Conservation (phyloP, 179 eudicot species). For the Heliamphora pulchella region DNA sequence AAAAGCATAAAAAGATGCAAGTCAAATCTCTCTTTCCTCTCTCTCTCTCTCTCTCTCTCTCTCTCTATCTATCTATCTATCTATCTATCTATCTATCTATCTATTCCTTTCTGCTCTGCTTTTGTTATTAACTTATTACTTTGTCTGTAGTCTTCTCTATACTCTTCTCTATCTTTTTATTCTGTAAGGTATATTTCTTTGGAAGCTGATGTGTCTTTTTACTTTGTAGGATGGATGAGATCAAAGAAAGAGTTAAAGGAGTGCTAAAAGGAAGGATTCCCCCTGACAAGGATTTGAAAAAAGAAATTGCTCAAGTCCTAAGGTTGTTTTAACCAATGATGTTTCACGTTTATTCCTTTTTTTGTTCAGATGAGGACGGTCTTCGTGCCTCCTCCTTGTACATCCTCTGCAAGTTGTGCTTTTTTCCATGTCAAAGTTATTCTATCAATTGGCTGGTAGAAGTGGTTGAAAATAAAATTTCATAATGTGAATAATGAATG, state of each 20-base stretch:
- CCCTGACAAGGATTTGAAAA: conserved; percentile 63
- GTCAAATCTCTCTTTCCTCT: conserved; percentile 26
- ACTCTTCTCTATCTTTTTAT: background rate
- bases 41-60: conserved; percentile 12
- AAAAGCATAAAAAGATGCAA: conserved; percentile 71
- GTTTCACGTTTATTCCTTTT: background rate
- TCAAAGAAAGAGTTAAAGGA: conserved; percentile 71
- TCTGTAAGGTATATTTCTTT: background rate
- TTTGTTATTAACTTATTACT: background rate
- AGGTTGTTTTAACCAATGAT: conserved; percentile 40
- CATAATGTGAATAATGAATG: background rate
- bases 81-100: too few relatives aligned
- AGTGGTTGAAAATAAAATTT: background rate
- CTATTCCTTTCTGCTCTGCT: background rate
- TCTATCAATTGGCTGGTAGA: background rate
- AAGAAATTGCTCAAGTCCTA: conserved; percentile 50
- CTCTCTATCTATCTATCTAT: too few relatives aligned
- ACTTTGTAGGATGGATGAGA: conserved; percentile 66
- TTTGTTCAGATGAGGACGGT: too few relatives aligned
- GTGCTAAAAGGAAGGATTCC: conserved; percentile 91
- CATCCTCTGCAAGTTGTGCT: too few relatives aligned
- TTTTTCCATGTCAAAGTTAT: conserved; percentile 2
- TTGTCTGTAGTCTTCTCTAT: background rate
- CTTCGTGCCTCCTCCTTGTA: too few relatives aligned
- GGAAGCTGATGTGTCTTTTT: conserved; percentile 19